phyloP scores from a whole-genome alignment of 768 basidiomycete genomes.

The Mrakia frigida region DNA sequence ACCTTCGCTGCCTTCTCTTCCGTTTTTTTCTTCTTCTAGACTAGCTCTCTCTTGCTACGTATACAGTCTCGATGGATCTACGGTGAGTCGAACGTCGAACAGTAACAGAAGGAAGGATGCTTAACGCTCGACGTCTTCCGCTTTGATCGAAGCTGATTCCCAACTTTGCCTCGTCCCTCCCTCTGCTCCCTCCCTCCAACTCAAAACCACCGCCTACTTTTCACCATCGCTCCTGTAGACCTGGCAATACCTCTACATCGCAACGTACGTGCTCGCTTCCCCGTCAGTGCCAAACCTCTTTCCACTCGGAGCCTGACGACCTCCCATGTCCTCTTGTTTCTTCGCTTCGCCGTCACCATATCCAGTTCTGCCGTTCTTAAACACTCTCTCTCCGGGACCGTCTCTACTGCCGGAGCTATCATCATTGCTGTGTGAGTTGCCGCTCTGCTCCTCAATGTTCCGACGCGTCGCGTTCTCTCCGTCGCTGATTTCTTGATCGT shows the following conservation, averaged over 20 bases:
- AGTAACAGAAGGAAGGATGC: too few species aligned
- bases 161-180: slow-evolving; percentile 37
- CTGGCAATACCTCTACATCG: slow-evolving; percentile 58
- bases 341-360: too few species aligned
- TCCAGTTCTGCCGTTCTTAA: slow-evolving; percentile 40
- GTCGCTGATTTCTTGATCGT: too few species aligned
- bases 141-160: too few species aligned
- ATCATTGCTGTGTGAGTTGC: slow-evolving; percentile 41
- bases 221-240: slow-evolving; percentile 43
- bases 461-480: too few species aligned
- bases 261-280: too few species aligned
- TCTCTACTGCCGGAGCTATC: slow-evolving; percentile 21
- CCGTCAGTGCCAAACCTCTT: too few species aligned
- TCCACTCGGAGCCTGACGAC: too few species aligned
- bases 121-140: too few species aligned
- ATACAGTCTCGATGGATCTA: slow-evolving; percentile 2
- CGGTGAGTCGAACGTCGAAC: too few species aligned
- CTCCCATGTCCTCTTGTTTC: background rate
- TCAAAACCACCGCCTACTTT: background rate
- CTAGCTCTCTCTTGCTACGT: slow-evolving; percentile 4
- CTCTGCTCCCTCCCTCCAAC: background rate
- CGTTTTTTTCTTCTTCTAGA: background rate
- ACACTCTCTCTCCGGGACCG: slow-evolving; percentile 32
- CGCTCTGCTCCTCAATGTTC: too few species aligned
- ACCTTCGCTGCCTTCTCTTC: too few species aligned